Evolutionary conservation across 345 rosid genomes (phyloP), one percentile per base, ranked within the genome.

Genomic region (Acer yangbiense): DNA sequence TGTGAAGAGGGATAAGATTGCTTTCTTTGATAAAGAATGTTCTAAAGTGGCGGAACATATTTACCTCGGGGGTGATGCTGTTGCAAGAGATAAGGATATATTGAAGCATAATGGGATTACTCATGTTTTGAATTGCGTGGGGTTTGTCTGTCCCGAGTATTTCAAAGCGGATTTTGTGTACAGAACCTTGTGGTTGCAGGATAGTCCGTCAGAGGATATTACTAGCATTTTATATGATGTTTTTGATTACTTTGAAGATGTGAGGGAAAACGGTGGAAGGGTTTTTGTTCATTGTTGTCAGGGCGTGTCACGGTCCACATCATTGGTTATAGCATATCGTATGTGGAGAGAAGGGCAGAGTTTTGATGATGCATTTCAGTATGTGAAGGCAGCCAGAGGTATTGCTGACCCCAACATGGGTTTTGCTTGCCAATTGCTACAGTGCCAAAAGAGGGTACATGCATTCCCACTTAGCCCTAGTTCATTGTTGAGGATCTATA

Each of bases 271-370:
- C 68, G 69, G 83, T 54, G 99, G 99, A 76, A 90, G 94, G 86
- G 94, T 93, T 79, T 93, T 94, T 82, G 99, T 97, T 82, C 99
- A 97, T 78, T 97, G 99, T 73, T 94, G 95, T 72, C 99, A 93
- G 82, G 99, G 99, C 70, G 98, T 97, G 76, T 97, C 99, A 17
- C 88, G 99, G 80, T 97, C 99, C 65, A 94, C 99, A 68, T 97
- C 99, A 1, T 83, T 97, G 90, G 99, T 94, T 71, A 97, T 97
- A 61, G 99, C 99, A 17, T 97, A 97, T 86, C 92, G 84, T 35
- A 97, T 97, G 94, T 97, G 99, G 99, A 89, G 99, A 83, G 98
- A 97, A 81, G 99, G 98, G 74, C 98, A 89, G 91, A 94, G 93
- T 85, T 97, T 94, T 69, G 99, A 97, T 72, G 99, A 94, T 83